Conservation (phyloP, 2,329 filamentous ascomycete genomes). For the Calonectria fujianensis region DNA sequence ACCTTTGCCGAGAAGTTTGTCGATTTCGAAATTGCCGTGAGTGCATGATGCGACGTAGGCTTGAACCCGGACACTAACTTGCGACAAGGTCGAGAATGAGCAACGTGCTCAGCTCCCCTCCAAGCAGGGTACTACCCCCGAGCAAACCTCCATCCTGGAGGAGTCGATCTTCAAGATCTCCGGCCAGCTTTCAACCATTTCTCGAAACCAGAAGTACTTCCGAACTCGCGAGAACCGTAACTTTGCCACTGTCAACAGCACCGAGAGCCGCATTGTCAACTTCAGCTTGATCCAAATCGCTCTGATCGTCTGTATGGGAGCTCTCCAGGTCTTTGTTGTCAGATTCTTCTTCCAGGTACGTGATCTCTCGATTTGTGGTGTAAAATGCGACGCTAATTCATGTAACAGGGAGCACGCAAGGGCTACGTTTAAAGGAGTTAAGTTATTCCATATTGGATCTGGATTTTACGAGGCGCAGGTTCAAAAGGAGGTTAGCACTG, state of each 20-base stretch:
- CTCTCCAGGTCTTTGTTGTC: slow-evolving; percentile 96
- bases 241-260: slow-evolving; percentile 98
- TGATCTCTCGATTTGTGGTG: not conserved
- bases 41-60: slow-evolving; percentile 7
- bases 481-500: slow-evolving; percentile 55
- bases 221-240: slow-evolving; percentile 98
- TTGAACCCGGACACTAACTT: slow-evolving; percentile 1
- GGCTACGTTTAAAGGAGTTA: slow-evolving; percentile 76
- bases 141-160: slow-evolving; percentile 92
- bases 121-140: slow-evolving; percentile 90
- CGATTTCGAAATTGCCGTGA: slow-evolving; percentile 95
- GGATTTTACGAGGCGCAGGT: slow-evolving; percentile 58
- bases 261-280: slow-evolving; percentile 96
- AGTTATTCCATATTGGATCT: slow-evolving; percentile 50
- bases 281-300: slow-evolving; percentile 95
- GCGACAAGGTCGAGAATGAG: slow-evolving; percentile 89
- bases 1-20: slow-evolving; percentile 98
- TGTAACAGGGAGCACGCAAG: slow-evolving; percentile 77
- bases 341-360: slow-evolving; percentile 97
- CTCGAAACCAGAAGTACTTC: slow-evolving; percentile 99
- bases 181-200: slow-evolving; percentile 93
- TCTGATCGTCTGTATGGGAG: slow-evolving; percentile 96
- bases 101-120: slow-evolving; percentile 86
- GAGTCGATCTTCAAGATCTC: slow-evolving; percentile 97
- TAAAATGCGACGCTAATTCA: slow-evolving; percentile 37